Evolutionary conservation across 2,329 filamentous ascomycete species (phyloP).

Genomic region (Trichoderma sp.): DNA sequence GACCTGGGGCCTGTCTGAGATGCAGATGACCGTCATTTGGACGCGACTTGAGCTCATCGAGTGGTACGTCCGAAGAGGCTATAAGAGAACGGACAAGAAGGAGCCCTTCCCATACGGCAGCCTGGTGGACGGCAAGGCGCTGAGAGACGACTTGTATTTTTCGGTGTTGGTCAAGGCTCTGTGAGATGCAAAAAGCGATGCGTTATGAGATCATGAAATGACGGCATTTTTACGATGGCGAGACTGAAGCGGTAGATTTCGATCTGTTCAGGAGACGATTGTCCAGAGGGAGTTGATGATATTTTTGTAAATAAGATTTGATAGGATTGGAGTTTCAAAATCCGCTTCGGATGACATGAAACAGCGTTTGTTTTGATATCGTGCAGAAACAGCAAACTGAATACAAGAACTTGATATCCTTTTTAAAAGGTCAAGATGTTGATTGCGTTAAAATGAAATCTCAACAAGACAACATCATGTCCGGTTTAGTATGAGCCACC

Average conservation of each 20-base stretch:
- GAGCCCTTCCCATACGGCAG: conserved; percentile 46
- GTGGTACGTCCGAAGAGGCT: conserved; percentile 51
- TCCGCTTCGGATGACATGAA: background rate
- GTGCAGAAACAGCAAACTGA: background rate
- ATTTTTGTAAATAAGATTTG: background rate
- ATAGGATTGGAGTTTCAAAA: background rate
- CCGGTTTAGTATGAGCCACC: conserved; percentile 29
- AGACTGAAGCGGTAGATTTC: background rate
- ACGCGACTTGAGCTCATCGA: conserved; percentile 46
- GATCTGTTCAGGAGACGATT: background rate
- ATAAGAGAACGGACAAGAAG: conserved; percentile 42
- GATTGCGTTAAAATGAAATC: background rate
- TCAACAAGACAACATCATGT: background rate
- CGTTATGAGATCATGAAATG: background rate
- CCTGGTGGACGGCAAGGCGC: conserved; percentile 39
- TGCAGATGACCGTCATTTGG: conserved; percentile 51
- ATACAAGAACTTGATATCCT: too few relatives aligned
- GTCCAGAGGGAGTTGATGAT: background rate
- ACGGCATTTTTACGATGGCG: background rate
- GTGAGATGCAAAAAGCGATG: conserved; percentile 11
- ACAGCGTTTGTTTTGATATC: background rate
- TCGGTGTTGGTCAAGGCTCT: conserved; percentile 44
- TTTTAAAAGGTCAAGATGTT: background rate
- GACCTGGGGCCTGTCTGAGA: conserved; percentile 25
- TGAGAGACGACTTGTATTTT: conserved; percentile 50